Percentiles rank a stretch among this genome's conserved stretches.
These are phyloP conservation scores for Aspergillus homomorphus DNA, from an alignment of 495 filamentous ascomycete species.

Conservation along the genomic window DNA sequence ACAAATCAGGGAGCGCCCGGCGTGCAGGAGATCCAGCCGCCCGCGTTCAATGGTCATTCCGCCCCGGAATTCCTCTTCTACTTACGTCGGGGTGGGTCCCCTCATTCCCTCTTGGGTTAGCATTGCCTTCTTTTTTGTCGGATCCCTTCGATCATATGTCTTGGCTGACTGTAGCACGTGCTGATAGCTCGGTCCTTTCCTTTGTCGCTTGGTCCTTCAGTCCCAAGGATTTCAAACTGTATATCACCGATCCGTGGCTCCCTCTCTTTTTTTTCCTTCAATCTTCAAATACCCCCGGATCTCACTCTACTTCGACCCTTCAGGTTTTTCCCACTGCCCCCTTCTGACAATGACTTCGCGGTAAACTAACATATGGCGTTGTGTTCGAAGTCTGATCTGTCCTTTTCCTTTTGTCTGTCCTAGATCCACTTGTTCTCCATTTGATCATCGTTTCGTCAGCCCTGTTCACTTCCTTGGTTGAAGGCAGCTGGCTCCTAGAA, in stretches of 20 bases:
- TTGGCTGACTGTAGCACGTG: conserved; percentile 15
- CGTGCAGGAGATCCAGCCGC: conserved; percentile 19
- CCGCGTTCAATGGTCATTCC: conserved; percentile 11
- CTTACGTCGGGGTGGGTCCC: conserved; percentile 5
- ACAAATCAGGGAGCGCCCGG: conserved; percentile 22
- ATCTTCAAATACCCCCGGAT: background rate
- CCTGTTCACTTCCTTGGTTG: background rate
- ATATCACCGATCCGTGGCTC: background rate
- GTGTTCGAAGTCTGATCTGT: conserved; percentile 14
- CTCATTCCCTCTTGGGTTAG: background rate
- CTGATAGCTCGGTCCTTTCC: conserved; percentile 8
- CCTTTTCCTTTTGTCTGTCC: conserved; percentile 13
- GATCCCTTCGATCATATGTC: conserved; percentile 9
- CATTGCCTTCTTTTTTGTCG: background rate
- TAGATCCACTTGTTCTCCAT: conserved; percentile 2
- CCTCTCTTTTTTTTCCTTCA: background rate
- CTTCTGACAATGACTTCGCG: conserved; percentile 1
- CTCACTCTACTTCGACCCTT: conserved; percentile 1
- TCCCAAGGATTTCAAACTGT: background rate
- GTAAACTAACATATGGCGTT: conserved; percentile 25
- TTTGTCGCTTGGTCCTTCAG: conserved; percentile 1
- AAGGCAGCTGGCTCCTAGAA: background rate
- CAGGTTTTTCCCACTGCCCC: conserved; percentile 5
- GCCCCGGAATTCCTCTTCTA: background rate
- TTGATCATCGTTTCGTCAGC: conserved; percentile 5